Base-by-base conservation (phyloP, 495 filamentous ascomycete species). In the Daldinia caldariorum region DNA sequence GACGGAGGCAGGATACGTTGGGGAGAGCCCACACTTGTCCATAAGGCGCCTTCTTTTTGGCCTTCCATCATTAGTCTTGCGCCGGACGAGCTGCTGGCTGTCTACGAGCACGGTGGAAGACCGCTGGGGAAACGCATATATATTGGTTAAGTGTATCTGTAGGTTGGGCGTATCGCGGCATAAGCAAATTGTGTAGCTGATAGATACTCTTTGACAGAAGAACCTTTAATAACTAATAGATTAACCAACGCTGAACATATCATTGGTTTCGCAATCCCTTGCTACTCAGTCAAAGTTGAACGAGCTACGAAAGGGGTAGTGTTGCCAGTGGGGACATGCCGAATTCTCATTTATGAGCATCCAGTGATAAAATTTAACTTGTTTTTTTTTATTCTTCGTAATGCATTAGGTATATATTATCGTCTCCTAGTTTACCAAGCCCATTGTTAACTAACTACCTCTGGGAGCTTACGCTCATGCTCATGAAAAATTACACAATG, bases 41-140 rank as follows among this genome's bases (percentile, higher is more conserved):
- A 75, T n/a, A 8, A 51, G 32, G 72, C 72, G 16, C 72, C 72
- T 6, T 64, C 72, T 18, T 72, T 68, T 12, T 77, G 75, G 75
- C 75, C 75, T 0, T 61, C 72, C 0, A 59, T 77, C 10, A 57
- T 69, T 13, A 63, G 54, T 12, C 61, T 67, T 6, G 75, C 60
- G 4, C 58, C 49, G n/a, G 56, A 69, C 9, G 72, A 77, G 35
- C 67, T 77, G 12, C 59, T 77, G 70, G 75, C 65, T 16, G 72
- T 73, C 3, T 77, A 71, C 58, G 75, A 77, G 39, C 61, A 72
- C 14, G 60, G 57, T 1, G 75, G 75, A 10, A 70, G 56, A 35
- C 69, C 75, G 0, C 20, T 77, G 9, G 75, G 72, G 35, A 75
- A 70, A 38, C 70, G 62, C 26, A 39, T 73, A 18, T 43, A 26